A percentile compares a stretch with the other conserved stretches of the same genome.
Conservation (phyloP, 192 early-diverging fungal genomes). For the Coemansia sp. region DNA sequence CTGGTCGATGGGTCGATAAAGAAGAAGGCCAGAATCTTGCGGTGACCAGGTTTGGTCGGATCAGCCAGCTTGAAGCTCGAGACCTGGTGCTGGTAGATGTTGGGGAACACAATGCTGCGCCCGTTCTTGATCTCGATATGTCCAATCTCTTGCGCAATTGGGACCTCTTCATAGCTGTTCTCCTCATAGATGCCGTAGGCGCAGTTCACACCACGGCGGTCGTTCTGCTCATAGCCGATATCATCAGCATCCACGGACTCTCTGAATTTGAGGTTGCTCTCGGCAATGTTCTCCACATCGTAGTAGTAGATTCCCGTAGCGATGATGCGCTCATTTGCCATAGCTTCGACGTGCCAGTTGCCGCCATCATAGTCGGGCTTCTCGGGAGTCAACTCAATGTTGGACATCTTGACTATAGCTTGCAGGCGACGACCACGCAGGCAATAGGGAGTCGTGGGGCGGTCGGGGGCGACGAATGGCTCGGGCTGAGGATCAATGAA, state of each 20-base stretch:
- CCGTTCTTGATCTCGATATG: slow-evolving; percentile 55
- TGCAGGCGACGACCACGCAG: slow-evolving; percentile 55
- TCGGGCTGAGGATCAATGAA: slow-evolving; percentile 45
- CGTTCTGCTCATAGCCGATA: neutral
- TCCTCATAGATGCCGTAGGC: slow-evolving; percentile 54
- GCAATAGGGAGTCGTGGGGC: slow-evolving; percentile 23
- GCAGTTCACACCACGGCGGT: neutral
- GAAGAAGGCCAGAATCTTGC: slow-evolving; percentile 74
- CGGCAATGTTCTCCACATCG: slow-evolving; percentile 69
- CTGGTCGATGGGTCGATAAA: slow-evolving; percentile 64
- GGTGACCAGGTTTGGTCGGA: slow-evolving; percentile 61
- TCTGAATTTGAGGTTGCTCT: slow-evolving; percentile 63
- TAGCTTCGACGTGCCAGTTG: slow-evolving; percentile 76
- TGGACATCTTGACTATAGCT: slow-evolving; percentile 75
- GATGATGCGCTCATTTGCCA: slow-evolving; percentile 70
- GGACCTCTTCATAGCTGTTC: neutral
- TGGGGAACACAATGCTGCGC: slow-evolving; percentile 73
- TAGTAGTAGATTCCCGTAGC: slow-evolving; percentile 79
- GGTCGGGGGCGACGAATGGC: slow-evolving; percentile 36
- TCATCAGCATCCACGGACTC: slow-evolving; percentile 11
- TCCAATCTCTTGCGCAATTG: slow-evolving; percentile 52
- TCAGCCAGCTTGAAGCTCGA: slow-evolving; percentile 64
- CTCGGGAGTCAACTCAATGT: slow-evolving; percentile 69
- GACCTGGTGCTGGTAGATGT: slow-evolving; percentile 71
- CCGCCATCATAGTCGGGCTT: slow-evolving; percentile 60